A percentile compares a stretch with the other conserved stretches of the same genome.
These are phyloP conservation scores for Crucihimalaya himalaica DNA, from an alignment of 345 rosid species.

Conservation along the genomic window DNA sequence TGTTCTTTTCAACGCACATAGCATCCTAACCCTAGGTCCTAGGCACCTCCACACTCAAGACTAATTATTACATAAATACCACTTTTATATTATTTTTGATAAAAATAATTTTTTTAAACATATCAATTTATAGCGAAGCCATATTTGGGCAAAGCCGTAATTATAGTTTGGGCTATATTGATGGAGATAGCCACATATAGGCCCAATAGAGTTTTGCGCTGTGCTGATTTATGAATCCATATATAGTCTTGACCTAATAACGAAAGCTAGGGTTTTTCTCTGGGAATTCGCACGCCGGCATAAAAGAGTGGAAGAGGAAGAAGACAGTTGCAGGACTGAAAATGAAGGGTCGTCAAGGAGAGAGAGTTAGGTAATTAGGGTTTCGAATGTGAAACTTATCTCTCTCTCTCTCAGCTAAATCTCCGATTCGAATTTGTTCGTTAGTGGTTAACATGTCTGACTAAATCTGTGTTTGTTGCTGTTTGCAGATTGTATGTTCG, in stretches of 20 bases:
- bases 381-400: neutral
- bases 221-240: slow-evolving; percentile 6
- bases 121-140: neutral
- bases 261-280: slow-evolving; percentile 27
- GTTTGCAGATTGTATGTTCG: slow-evolving; percentile 74
- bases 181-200: neutral
- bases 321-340: slow-evolving; percentile 32
- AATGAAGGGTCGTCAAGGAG: slow-evolving; percentile 97
- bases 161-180: neutral
- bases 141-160: neutral
- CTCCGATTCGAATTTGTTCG: neutral
- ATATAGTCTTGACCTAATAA: slow-evolving; percentile 2
- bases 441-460: neutral
- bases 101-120: no score
- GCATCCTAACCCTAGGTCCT: no score
- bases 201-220: neutral
- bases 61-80: no score
- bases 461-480: neutral
- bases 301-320: slow-evolving; percentile 28
- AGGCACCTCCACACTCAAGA: no score
- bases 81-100: no score
- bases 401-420: neutral
- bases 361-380: slow-evolving; percentile 70
- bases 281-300: slow-evolving; percentile 35
- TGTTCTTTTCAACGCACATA: no score